Evolutionary conservation across 2,329 filamentous ascomycete species (phyloP), one percentile per base, ranked within the genome.

Genomic region (Coleophoma crateriformis): DNA sequence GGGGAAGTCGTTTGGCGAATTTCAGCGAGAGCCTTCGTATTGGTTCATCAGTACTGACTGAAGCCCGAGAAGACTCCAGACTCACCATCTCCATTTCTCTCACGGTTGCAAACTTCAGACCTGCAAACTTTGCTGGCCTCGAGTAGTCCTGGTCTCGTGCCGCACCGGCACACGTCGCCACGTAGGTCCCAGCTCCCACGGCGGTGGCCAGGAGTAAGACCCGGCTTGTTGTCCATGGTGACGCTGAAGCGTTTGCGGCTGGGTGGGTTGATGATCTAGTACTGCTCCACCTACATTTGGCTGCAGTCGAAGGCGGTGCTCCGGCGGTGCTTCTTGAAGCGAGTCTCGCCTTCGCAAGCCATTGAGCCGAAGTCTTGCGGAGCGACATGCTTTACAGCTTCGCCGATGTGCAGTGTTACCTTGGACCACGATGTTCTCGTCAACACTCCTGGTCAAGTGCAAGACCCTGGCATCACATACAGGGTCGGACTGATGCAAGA

Each of bases 1-100:
- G 79, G 73, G 14, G 70, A 66, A 64, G 49, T 77, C 74, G 62
- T 57, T 69, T 55, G 49, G 65, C 75, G 74, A 49, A 85, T 84
- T 54, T 80, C 75, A 40, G 65, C 60, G 41, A 84, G 66, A 0
- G 81, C 79, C 81, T 82, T n/a, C 7, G 15, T 12, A 14, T 38
- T 38, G 6, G 5, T 8, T n/a, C 13, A 14, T 33, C 15, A 44
- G 20, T 27, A 15, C 3, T 14, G 41, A 17, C 33, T n/a, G 13
- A 7, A 15, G 19, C 27, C 27, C 5, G 32, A 32, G 13, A 27
- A 13, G 17, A 19, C 39, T 32, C 32, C 4, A 7, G 17, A 60
- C 67, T 64, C 57, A 74, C 77, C 59, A 67, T 70, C 57, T 81
- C 73, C 71, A 81, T 73, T 46, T 78, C 70, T 7, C 64, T 58